Percentiles rank a stretch among this genome's conserved stretches.
phyloP scores from a whole-genome alignment of 176 grass and related monocot genomes.

The Ensete ventricosum region DNA sequence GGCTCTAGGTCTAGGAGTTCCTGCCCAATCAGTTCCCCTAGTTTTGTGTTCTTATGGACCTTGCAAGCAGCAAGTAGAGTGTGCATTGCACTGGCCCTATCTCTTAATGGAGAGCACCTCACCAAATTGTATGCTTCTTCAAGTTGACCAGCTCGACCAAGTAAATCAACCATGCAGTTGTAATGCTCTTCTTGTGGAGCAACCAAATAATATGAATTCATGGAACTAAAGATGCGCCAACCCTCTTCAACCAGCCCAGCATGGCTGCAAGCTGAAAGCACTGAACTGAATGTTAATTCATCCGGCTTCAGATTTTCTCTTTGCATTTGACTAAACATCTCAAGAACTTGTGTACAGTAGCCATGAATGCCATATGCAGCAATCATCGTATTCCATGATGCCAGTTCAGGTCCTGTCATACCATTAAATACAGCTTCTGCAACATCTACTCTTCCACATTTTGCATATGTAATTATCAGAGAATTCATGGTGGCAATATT shows the following conservation, averaged over 20 bases:
- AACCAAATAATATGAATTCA: constrained; percentile 39
- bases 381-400: constrained; percentile 56
- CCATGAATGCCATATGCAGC: constrained; percentile 61
- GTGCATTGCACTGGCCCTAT: constrained; percentile 30
- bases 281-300: constrained; percentile 48
- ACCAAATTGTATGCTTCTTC: constrained; percentile 42
- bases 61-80: constrained; percentile 57
- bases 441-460: constrained; percentile 44
- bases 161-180: constrained; percentile 52
- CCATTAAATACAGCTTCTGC: constrained; percentile 34
- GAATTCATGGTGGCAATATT: constrained; percentile 42
- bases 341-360: constrained; percentile 34
- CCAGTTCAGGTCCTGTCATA: constrained; percentile 28
- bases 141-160: constrained; percentile 46
- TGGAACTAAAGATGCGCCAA: constrained; percentile 41
- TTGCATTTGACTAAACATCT: constrained; percentile 46
- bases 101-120: constrained; percentile 31
- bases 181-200: constrained; percentile 51
- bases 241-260: constrained; percentile 47
- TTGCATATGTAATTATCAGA: constrained; percentile 49
- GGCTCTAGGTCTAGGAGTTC: constrained; percentile 34
- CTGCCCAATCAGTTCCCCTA: constrained; percentile 37
- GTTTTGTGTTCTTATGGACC: constrained; percentile 40
- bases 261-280: constrained; percentile 61
- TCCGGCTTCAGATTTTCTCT: constrained; percentile 43